Evolutionary conservation across 1,139 yeast genomes (phyloP).

Genomic region (Pichia sp.): DNA sequence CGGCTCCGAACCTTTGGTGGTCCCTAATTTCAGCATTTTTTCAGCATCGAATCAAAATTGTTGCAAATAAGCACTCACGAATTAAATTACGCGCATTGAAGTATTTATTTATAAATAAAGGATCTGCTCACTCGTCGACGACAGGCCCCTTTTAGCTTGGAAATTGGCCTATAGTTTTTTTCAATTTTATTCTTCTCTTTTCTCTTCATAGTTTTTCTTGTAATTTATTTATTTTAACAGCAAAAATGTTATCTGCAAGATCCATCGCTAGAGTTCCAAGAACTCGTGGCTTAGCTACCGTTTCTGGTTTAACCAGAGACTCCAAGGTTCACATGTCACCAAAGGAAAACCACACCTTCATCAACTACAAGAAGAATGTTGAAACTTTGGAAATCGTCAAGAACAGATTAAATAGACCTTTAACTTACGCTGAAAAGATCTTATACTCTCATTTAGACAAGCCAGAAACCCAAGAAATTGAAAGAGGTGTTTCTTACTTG

Average conservation of each 20-base stretch:
- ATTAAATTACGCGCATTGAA: no score
- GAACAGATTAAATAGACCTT: slow-evolving; percentile 82
- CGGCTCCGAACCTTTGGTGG: no score
- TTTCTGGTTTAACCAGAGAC: slow-evolving; percentile 66
- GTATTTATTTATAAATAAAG: no score
- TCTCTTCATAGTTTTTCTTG: no score
- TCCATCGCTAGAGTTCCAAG: slow-evolving; percentile 19
- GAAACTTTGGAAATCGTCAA: slow-evolving; percentile 85
- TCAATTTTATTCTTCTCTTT: no score
- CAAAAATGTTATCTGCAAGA: slow-evolving; percentile 26
- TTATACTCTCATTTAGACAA: slow-evolving; percentile 94
- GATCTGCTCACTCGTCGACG: no score
- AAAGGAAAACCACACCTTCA: slow-evolving; percentile 79
- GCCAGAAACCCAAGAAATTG: slow-evolving; percentile 91
- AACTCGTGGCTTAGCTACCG: slow-evolving; percentile 71
- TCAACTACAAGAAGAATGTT: slow-evolving; percentile 67
- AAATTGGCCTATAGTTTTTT: no score
- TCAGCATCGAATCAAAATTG: no score
- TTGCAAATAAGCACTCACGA: no score
- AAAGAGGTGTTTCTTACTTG: slow-evolving; percentile 93
- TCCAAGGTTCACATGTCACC: slow-evolving; percentile 89
- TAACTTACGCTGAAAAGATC: slow-evolving; percentile 95
- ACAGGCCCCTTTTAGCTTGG: no score
- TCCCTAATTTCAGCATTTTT: no score
- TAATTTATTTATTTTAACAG: no score